A percentile compares a stretch with the other conserved stretches of the same genome.
phyloP scores from a whole-genome alignment of 1,284 basidiomycete genomes.

The Papiliotrema terrestris region DNA sequence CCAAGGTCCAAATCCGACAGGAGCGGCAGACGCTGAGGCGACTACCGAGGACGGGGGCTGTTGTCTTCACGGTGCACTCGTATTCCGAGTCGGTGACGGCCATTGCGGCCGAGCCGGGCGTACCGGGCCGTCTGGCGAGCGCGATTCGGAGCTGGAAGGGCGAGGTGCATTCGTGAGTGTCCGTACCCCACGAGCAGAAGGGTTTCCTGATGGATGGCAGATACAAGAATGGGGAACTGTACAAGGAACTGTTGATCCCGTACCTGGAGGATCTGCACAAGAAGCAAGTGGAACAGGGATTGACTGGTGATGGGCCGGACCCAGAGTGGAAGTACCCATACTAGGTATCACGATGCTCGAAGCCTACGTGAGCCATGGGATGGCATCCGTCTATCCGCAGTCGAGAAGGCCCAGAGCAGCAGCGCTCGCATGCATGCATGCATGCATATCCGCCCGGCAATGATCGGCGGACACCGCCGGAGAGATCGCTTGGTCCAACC shows the following conservation, averaged over 20 bases:
- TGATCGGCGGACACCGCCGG: too few relatives aligned
- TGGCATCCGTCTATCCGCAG: too few relatives aligned
- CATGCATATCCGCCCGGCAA: too few relatives aligned
- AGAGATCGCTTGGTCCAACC: too few relatives aligned
- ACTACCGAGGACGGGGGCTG: background rate
- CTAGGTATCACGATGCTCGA: background rate
- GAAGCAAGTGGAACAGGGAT: background rate
- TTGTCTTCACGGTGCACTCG: background rate
- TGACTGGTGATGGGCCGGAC: background rate
- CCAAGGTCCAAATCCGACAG: background rate
- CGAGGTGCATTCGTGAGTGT: slow-evolving; percentile 1
- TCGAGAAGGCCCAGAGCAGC: too few relatives aligned
- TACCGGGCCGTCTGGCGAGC: background rate
- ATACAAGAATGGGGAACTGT: slow-evolving; percentile 2
- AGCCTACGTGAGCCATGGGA: too few relatives aligned
- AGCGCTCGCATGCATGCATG: too few relatives aligned
- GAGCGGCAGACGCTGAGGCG: background rate
- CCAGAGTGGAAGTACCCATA: slow-evolving; percentile 5
- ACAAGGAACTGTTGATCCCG: slow-evolving; percentile 1
- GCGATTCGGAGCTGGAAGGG: slow-evolving; percentile 3
- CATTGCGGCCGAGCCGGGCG: background rate
- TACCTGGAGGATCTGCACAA: background rate
- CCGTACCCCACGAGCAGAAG: background rate
- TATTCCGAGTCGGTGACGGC: background rate
- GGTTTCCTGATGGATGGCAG: background rate